Conservation (phyloP, 192 early-diverging fungal genomes). For the Oehlia diaphana region DNA sequence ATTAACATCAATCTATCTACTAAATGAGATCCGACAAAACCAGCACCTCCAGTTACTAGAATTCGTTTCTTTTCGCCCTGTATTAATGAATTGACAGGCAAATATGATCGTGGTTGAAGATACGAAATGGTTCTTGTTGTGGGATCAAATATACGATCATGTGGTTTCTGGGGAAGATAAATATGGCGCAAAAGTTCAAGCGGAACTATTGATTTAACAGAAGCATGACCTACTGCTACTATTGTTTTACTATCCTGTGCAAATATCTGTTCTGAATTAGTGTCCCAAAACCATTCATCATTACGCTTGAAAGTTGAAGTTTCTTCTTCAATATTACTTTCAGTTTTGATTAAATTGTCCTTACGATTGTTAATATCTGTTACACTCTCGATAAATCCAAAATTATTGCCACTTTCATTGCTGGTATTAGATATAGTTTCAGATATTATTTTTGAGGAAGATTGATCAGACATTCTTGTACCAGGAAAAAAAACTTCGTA, state of each 20-base stretch:
- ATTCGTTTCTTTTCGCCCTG: slow-evolving; percentile 64
- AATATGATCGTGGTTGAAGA: slow-evolving; percentile 45
- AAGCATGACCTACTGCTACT: slow-evolving; percentile 37
- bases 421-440: background rate
- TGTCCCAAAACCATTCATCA: background rate
- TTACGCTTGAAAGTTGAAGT: background rate
- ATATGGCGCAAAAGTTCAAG: slow-evolving; percentile 37
- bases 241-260: slow-evolving; percentile 7
- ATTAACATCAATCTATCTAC: slow-evolving; percentile 80
- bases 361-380: background rate
- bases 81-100: slow-evolving; percentile 58
- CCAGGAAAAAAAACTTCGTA: too few relatives aligned
- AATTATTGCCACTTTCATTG: background rate
- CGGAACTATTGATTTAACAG: slow-evolving; percentile 38
- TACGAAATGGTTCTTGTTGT: slow-evolving; percentile 45
- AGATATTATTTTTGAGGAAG: background rate
- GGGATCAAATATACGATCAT: slow-evolving; percentile 30
- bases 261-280: slow-evolving; percentile 5
- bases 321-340: background rate
- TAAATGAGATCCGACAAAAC: slow-evolving; percentile 83
- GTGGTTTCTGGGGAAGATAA: slow-evolving; percentile 37
- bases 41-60: slow-evolving; percentile 84
- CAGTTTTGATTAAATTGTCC: background rate
- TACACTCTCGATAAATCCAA: background rate
- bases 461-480: background rate